phyloP scores from a whole-genome alignment of 352 stramenopile species.

The Phytophthora sansomeana region DNA sequence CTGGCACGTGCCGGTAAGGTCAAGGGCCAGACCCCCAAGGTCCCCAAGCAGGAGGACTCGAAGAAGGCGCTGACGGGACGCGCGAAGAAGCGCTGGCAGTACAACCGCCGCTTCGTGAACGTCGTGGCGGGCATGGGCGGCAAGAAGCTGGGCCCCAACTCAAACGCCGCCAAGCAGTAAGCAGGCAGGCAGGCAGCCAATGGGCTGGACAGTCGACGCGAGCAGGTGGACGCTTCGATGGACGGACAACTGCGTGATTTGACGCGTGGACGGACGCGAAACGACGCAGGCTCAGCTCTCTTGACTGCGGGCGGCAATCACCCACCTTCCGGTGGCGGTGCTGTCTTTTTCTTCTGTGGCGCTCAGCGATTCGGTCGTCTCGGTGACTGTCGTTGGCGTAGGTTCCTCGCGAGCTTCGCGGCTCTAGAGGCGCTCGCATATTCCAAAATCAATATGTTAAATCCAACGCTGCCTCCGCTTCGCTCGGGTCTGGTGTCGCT shows the following conservation, averaged over 20 bases:
- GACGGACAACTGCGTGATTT: constrained; percentile 10
- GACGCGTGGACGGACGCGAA: constrained; percentile 6
- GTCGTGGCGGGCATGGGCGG: constrained; percentile 97
- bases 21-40: constrained; percentile 99
- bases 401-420: constrained; percentile 26
- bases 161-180: constrained; percentile 96
- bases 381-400: constrained; percentile 39
- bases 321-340: constrained; percentile 11
- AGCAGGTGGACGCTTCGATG: constrained; percentile 4
- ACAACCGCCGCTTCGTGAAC: constrained; percentile 99
- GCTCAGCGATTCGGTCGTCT: constrained; percentile 26
- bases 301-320: constrained; percentile 22
- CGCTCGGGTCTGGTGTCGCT: constrained; percentile 34
- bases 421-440: constrained; percentile 42
- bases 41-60: constrained; percentile 98
- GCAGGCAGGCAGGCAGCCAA: constrained; percentile 23
- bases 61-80: constrained; percentile 98
- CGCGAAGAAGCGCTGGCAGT: constrained; percentile 99
- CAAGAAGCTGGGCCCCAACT: constrained; percentile 99
- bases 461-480: constrained; percentile 43
- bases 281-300: constrained; percentile 27
- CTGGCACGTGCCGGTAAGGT: constrained; percentile 99
- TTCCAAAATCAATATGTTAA: constrained; percentile 65
- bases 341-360: constrained; percentile 36
- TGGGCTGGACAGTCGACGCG: constrained; percentile 8